Conservation (phyloP, 768 basidiomycete species). For the Lactarius trivialis region DNA sequence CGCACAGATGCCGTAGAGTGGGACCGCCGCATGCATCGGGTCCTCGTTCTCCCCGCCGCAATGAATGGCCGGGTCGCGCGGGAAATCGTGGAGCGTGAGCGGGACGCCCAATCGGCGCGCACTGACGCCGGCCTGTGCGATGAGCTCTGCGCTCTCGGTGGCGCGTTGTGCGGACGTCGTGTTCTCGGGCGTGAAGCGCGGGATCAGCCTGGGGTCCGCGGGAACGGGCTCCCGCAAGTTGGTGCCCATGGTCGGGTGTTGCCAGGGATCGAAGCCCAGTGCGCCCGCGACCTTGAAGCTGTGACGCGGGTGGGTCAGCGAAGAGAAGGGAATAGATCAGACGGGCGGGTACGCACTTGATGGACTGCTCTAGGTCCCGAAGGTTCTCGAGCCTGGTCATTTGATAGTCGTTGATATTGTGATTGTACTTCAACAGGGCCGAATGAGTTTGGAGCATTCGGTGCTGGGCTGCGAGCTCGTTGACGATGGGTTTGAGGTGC, state of each 20-base stretch:
- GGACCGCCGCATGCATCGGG: not conserved
- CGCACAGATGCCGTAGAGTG: conserved; percentile 2
- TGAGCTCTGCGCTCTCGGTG: conserved; percentile 4
- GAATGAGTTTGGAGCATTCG: conserved; percentile 1
- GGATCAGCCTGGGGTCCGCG: conserved; percentile 6
- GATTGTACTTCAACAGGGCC: conserved; percentile 7
- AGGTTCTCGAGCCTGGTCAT: conserved; percentile 12
- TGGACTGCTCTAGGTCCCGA: conserved; percentile 15
- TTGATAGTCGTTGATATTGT: conserved; percentile 17
- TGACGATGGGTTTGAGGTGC: conserved; percentile 13
- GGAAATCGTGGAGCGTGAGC: conserved; percentile 12
- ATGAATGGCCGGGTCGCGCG: not conserved
- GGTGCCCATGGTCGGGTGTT: conserved; percentile 12
- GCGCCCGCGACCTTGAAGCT: conserved; percentile 12
- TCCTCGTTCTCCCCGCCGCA: not conserved
- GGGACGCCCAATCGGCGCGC: conserved; percentile 9
- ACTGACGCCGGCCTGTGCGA: conserved; percentile 11
- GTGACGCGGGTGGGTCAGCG: not conserved
- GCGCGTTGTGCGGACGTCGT: conserved; percentile 1
- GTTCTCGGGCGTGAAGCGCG: not conserved
- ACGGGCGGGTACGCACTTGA: conserved; percentile 4
- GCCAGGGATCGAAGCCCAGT: conserved; percentile 8
- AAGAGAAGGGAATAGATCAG: not conserved
- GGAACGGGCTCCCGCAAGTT: conserved; percentile 19
- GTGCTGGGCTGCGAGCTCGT: conserved; percentile 10